Percentiles rank a stretch among this genome's conserved stretches.
phyloP scores from a whole-genome alignment of 495 filamentous ascomycete genomes.

The Thermochaetoides thermophila region DNA sequence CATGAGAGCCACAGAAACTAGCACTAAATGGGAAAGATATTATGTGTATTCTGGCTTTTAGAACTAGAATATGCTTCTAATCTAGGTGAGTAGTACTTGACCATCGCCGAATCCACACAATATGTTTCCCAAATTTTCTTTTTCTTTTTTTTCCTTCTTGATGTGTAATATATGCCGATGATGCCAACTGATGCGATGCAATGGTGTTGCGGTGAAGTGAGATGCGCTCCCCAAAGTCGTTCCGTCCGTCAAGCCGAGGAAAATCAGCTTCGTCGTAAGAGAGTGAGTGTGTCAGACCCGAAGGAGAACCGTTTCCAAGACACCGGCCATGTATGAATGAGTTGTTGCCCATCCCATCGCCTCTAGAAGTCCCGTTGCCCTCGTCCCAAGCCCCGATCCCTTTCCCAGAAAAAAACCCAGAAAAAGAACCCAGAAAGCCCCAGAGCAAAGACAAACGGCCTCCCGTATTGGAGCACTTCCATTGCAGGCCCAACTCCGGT shows the following conservation, averaged over 20 bases:
- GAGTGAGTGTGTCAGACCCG: background rate
- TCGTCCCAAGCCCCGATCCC: background rate
- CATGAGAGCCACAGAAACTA: too few species aligned
- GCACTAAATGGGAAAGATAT: conserved; percentile 2
- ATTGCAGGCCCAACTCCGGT: conserved; percentile 6
- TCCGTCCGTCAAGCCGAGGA: background rate
- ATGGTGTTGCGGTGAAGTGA: conserved; percentile 1
- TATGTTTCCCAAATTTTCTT: conserved; percentile 7
- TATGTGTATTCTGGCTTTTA: conserved; percentile 9
- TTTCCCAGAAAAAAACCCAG: background rate
- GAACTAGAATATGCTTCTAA: conserved; percentile 16
- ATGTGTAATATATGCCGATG: background rate
- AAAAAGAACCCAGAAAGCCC: too few species aligned
- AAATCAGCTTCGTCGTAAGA: background rate
- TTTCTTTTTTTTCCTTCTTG: conserved; percentile 6
- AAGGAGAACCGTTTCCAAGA: too few species aligned
- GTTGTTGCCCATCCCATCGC: background rate
- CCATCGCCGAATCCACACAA: conserved; percentile 7
- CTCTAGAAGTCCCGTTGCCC: too few species aligned
- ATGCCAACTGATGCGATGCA: background rate
- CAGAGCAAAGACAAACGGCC: too few species aligned
- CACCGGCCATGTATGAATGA: too few species aligned
- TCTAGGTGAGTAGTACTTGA: conserved; percentile 3
- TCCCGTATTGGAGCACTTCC: background rate
- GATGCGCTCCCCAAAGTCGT: background rate